A percentile compares a stretch with the other conserved stretches of the same genome.
phyloP scores from a whole-genome alignment of 805 yeast genomes.

The Komagataella kurtzmanii region DNA sequence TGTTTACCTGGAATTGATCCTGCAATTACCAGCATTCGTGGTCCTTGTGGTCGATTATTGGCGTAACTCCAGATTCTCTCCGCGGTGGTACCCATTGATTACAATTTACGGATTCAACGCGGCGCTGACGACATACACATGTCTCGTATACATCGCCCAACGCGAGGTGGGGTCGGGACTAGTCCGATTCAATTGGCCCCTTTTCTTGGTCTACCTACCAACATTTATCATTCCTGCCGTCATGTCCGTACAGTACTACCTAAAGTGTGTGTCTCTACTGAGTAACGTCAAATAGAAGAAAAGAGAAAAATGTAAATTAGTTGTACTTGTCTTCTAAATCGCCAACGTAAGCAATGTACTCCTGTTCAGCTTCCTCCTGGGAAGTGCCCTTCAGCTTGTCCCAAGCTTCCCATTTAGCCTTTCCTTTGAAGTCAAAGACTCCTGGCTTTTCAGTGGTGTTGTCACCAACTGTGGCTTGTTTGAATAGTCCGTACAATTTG shows the following conservation, averaged over 20 bases:
- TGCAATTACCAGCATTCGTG: conserved; percentile 74
- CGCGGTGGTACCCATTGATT: conserved; percentile 16
- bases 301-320: conserved; percentile 3
- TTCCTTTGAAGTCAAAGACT: conserved; percentile 83
- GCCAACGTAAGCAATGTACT: conserved; percentile 59
- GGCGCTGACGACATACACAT: conserved; percentile 60
- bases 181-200: conserved; percentile 12
- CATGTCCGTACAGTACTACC: conserved; percentile 34
- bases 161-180: conserved; percentile 26
- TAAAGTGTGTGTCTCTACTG: neutral
- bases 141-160: conserved; percentile 37
- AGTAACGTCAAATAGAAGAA: neutral
- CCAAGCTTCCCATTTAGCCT: conserved; percentile 98
- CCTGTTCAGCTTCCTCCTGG: conserved; percentile 81
- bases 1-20: conserved; percentile 56
- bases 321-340: conserved; percentile 44
- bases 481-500: conserved; percentile 81
- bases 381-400: conserved; percentile 72
- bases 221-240: conserved; percentile 51
- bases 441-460: conserved; percentile 82
- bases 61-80: conserved; percentile 8
- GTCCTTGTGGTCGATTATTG: conserved; percentile 21
- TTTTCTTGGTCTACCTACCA: conserved; percentile 51
- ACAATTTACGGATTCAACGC: conserved; percentile 76
- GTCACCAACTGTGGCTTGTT: conserved; percentile 97